Evolutionary conservation across 257 asterid species (phyloP).

Genomic region (Pogostemon cablin): DNA sequence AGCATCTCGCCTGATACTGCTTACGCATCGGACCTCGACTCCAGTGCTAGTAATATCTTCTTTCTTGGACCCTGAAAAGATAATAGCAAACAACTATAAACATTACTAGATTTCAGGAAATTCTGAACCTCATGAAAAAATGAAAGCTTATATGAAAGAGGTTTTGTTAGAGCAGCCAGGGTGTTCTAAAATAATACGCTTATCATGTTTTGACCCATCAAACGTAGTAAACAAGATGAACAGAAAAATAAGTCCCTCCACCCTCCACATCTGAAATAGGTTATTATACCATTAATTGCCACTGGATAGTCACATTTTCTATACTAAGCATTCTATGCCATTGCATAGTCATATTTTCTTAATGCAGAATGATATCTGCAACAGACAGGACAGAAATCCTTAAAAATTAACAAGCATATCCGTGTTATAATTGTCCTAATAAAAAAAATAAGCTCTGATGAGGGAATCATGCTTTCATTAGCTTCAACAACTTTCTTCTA

Average conservation of each 20-base stretch:
- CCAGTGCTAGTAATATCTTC: constrained; percentile 92
- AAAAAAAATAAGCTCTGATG: constrained; percentile 4
- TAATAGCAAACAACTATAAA: constrained; percentile 22
- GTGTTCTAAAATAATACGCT: neutral
- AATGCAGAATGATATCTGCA: neutral
- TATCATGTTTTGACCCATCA: neutral
- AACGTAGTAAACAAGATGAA: neutral
- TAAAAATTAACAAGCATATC: neutral
- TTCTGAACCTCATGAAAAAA: neutral
- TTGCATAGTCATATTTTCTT: neutral
- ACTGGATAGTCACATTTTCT: neutral
- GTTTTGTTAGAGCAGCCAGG: neutral
- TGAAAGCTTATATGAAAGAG: neutral
- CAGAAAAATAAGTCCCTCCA: neutral
- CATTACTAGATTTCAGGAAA: neutral
- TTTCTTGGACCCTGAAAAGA: constrained; percentile 93
- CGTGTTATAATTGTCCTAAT: neutral
- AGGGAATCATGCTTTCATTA: constrained; percentile 10
- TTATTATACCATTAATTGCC: neutral
- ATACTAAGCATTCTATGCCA: neutral
- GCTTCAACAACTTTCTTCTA: neutral
- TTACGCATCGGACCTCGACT: constrained; percentile 50
- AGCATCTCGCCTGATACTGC: constrained; percentile 23
- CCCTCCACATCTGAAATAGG: neutral
- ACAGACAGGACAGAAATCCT: neutral